phyloP scores from a whole-genome alignment of 495 filamentous ascomycete genomes.

The Parmelia sp. region DNA sequence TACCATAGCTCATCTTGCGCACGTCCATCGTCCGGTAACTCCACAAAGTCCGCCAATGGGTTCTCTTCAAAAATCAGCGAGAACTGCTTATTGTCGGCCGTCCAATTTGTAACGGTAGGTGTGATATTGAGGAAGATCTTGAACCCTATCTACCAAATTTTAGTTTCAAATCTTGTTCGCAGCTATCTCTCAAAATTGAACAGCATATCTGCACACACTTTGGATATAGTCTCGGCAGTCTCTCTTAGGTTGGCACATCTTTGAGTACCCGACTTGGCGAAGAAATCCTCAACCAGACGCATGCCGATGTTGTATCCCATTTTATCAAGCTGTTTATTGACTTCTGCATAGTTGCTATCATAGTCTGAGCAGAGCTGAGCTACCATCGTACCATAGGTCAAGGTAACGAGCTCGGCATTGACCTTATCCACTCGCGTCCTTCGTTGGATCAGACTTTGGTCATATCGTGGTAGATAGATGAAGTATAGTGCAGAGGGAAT shows the following conservation, averaged over 20 bases:
- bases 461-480: background rate
- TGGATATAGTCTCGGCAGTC: conserved; percentile 92
- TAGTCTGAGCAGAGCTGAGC: conserved; percentile 94
- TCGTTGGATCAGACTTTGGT: conserved; percentile 7
- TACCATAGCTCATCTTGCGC: conserved; percentile 98
- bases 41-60: conserved; percentile 93
- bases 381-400: conserved; percentile 97
- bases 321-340: conserved; percentile 92
- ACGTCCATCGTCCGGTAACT: conserved; percentile 89
- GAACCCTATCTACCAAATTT: conserved; percentile 70
- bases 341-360: conserved; percentile 84
- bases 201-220: conserved; percentile 47
- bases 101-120: conserved; percentile 93
- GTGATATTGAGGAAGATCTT: conserved; percentile 98
- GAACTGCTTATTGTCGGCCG: conserved; percentile 91
- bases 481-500: background rate
- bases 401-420: conserved; percentile 89
- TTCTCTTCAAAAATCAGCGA: conserved; percentile 96
- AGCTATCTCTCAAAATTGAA: background rate
- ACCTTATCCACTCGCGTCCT: conserved; percentile 64
- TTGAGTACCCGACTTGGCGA: conserved; percentile 85
- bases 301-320: conserved; percentile 99
- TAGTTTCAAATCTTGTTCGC: background rate
- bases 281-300: conserved; percentile 93
- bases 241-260: conserved; percentile 89